Evolutionary conservation across 2,329 filamentous ascomycete genomes (phyloP).

Genomic region (Aspergillus floridensis): DNA sequence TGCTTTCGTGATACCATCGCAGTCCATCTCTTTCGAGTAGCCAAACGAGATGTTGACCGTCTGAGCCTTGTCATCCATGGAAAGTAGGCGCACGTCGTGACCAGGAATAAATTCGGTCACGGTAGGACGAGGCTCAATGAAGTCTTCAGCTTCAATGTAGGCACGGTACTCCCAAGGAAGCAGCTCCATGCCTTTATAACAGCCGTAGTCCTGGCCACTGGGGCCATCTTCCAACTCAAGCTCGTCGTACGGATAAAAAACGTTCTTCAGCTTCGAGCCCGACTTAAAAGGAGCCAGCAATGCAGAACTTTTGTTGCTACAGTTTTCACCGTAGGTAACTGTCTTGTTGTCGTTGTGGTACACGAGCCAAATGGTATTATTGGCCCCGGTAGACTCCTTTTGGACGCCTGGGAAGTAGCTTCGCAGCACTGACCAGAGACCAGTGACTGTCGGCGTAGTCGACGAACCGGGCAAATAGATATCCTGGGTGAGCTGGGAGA

Average conservation of each 20-base stretch:
- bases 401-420: constrained; percentile 51
- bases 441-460: constrained; percentile 52
- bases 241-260: constrained; percentile 61
- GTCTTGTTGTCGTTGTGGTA: constrained; percentile 47
- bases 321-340: constrained; percentile 56
- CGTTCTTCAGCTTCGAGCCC: constrained; percentile 57
- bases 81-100: constrained; percentile 58
- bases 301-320: constrained; percentile 44
- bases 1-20: constrained; percentile 48
- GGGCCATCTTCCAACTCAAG: constrained; percentile 48
- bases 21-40: constrained; percentile 61
- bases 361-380: constrained; percentile 45
- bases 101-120: constrained; percentile 60
- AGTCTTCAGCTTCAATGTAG: constrained; percentile 54
- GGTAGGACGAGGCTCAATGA: constrained; percentile 52
- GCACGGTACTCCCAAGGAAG: constrained; percentile 57
- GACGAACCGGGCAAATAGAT: constrained; percentile 52
- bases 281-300: constrained; percentile 56
- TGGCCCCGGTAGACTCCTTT: constrained; percentile 41
- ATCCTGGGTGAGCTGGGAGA: constrained; percentile 55
- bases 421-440: constrained; percentile 60
- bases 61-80: constrained; percentile 43
- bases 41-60: constrained; percentile 51
- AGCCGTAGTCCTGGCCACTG: constrained; percentile 51
- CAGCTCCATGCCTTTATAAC: constrained; percentile 52